Base-by-base conservation (phyloP, 2,329 filamentous ascomycete genomes). In the Colletotrichum sp. region DNA sequence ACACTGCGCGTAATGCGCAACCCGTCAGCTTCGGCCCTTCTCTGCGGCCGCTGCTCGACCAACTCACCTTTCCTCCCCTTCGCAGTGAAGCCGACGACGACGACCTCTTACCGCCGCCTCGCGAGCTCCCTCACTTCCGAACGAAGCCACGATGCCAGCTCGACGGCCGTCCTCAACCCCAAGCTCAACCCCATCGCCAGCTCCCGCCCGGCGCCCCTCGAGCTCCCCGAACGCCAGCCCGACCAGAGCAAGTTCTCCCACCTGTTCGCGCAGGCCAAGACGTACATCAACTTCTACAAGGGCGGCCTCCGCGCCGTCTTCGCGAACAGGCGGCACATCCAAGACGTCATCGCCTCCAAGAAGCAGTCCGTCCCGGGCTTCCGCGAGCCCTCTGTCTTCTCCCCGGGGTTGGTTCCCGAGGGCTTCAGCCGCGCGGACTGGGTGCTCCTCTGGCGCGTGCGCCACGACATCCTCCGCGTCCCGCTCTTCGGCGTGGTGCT, bases 271-370 rank as follows among this genome's bases (percentile, higher is more conserved):
- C 86, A 93, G 32, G 96, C 95, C 77, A 94, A 94, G 83, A 92
- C 94, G 68, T 98, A 98, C 85, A 84, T 94, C 12, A 85, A 85
- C 44, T 99, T 99, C 90, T 99, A 98, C 92, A 98, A 97, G 86
- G 90, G 92, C 2, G 96, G 96, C 22, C 85, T 98, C 36, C 92
- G 93, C 82, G 92, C 94, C 80, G 92, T 98, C 68, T 92, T 92
- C 83, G 86, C 88, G 75, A 98, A 98, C 79, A 89, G 90, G 64
- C 82, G 86, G 27, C 88, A 89, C 13, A 83, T 93, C 16, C 84
- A 86, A 68, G 84, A 86, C 80, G 88, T 82, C 83, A 82, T 86
- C 71, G 79, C 81, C 67, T 78, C 80, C 69, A 82, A 84, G n/a
- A 88, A 93, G 11, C 85, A 88, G 2, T 27, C 74, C 4, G 90